A percentile compares a stretch with the other conserved stretches of the same genome.
These are phyloP conservation scores for Penicillium pulvis DNA, from an alignment of 495 filamentous ascomycete species.

Conservation along the genomic window DNA sequence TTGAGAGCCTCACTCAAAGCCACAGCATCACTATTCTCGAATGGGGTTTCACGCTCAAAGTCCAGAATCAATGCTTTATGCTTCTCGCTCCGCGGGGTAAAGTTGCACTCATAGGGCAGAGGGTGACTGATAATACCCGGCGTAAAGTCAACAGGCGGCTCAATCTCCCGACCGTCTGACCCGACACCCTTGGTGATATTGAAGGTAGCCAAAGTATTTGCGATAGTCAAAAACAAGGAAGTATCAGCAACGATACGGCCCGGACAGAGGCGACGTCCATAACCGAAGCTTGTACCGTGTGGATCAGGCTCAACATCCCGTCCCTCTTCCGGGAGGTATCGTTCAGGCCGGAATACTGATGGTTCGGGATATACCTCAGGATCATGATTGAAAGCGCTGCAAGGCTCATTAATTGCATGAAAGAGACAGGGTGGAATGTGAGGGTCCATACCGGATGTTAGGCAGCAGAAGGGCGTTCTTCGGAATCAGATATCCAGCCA, in stretches of 20 bases:
- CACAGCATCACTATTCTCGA: conserved; percentile 44
- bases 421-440: neutral
- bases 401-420: neutral
- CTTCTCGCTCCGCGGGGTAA: conserved; percentile 37
- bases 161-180: conserved; percentile 20
- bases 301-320: conserved; percentile 22
- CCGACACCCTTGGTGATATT: conserved; percentile 30
- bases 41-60: conserved; percentile 45
- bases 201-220: conserved; percentile 58
- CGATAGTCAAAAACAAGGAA: conserved; percentile 52
- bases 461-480: conserved; percentile 47
- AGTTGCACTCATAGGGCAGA: conserved; percentile 28
- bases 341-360: conserved; percentile 1
- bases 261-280: conserved; percentile 60
- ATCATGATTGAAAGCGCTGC: conserved; percentile 23
- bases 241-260: conserved; percentile 61
- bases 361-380: conserved; percentile 33
- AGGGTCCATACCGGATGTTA: conserved; percentile 46
- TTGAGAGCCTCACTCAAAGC: neutral
- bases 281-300: conserved; percentile 51
- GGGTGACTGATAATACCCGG: conserved; percentile 47
- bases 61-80: conserved; percentile 33
- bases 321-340: neutral
- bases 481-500: conserved; percentile 53
- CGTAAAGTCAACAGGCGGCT: conserved; percentile 27